phyloP scores from a whole-genome alignment of 192 early-diverging fungal species.

The Coemansia sp. region DNA sequence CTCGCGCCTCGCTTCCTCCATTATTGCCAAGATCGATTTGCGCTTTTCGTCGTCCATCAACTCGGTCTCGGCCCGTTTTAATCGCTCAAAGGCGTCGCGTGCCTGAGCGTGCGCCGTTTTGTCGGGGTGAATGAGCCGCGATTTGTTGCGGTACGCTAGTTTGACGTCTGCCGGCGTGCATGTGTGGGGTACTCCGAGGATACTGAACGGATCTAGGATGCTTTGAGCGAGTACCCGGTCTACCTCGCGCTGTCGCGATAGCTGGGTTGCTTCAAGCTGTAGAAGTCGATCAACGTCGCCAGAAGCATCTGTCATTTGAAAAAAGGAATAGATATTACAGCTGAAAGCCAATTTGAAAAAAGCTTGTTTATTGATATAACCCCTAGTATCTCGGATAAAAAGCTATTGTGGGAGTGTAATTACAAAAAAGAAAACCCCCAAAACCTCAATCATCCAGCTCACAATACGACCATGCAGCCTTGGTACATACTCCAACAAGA shows the following conservation, averaged over 20 bases:
- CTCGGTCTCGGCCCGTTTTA: conserved; percentile 38
- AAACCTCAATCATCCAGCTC: too few species aligned
- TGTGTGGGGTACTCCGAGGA: conserved; percentile 23
- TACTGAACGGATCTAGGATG: conserved; percentile 39
- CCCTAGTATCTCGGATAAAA: too few species aligned
- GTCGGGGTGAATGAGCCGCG: conserved; percentile 48
- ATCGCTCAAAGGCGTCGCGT: conserved; percentile 42
- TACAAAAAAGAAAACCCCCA: too few species aligned
- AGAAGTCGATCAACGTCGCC: conserved; percentile 15
- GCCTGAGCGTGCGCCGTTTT: conserved; percentile 35
- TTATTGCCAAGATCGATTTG: conserved; percentile 22
- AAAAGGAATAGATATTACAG: background rate
- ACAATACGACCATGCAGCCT: too few species aligned
- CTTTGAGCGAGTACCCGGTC: conserved; percentile 32
- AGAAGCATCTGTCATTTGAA: background rate
- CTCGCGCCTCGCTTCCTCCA: conserved; percentile 39
- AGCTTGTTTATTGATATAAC: too few species aligned
- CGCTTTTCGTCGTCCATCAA: conserved; percentile 46
- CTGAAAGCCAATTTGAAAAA: background rate
- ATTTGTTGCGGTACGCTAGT: conserved; percentile 37
- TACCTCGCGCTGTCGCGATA: conserved; percentile 25
- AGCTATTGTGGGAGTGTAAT: too few species aligned
- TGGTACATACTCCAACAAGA: too few species aligned
- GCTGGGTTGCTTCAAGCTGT: conserved; percentile 22
- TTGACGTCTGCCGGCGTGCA: conserved; percentile 32